Percentiles rank a stretch among this genome's conserved stretches.
These are phyloP conservation scores for Lactarius tabidus DNA, from an alignment of 768 basidiomycete genomes.

Conservation along the genomic window DNA sequence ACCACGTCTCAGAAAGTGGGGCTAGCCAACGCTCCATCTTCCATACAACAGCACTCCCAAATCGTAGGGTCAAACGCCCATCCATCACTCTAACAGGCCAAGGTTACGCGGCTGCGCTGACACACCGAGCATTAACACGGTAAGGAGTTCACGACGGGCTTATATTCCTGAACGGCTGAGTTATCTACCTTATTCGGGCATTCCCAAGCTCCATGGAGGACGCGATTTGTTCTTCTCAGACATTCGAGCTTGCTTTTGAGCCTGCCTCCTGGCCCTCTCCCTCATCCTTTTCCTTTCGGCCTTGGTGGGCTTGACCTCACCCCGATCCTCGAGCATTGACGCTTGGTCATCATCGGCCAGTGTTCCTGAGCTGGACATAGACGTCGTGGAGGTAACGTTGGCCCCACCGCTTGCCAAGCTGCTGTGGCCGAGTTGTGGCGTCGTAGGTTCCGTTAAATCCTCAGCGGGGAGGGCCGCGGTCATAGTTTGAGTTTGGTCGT, in stretches of 20 bases:
- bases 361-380: neutral
- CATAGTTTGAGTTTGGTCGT: neutral
- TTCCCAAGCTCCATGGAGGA: neutral
- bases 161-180: conserved; percentile 9
- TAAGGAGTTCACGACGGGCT: neutral
- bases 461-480: neutral
- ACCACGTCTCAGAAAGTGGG: conserved; percentile 21
- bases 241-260: conserved; percentile 7
- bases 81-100: too few relatives aligned
- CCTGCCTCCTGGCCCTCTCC: neutral
- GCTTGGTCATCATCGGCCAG: neutral
- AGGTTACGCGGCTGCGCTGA: too few relatives aligned
- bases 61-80: too few relatives aligned
- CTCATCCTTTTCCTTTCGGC: too few relatives aligned
- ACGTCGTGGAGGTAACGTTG: conserved; percentile 9
- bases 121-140: too few relatives aligned
- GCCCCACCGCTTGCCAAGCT: neutral
- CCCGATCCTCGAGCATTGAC: neutral
- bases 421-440: neutral
- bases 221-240: conserved; percentile 16
- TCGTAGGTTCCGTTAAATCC: neutral
- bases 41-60: neutral
- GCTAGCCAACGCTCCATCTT: conserved; percentile 36
- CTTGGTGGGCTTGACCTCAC: neutral
- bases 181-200: conserved; percentile 4